Evolutionary conservation across 2,329 filamentous ascomycete species (phyloP).

Genomic region (Chrysoporthe austroafricana): DNA sequence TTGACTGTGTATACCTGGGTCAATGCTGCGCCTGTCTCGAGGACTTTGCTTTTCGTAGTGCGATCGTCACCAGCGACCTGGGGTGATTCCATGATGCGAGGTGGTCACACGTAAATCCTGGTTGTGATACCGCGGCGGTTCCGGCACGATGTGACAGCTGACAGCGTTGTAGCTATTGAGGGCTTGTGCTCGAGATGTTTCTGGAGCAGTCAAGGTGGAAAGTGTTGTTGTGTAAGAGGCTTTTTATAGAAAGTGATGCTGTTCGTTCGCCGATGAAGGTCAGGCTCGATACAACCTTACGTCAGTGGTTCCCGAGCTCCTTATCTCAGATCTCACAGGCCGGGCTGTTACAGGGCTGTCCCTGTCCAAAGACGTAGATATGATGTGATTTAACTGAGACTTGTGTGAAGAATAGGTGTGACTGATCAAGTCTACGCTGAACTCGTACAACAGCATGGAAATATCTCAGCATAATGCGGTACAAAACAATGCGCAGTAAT

Average conservation of each 20-base stretch:
- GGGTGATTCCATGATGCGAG: conserved; percentile 5
- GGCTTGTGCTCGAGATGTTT: background rate
- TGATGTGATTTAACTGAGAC: too few relatives aligned
- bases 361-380: background rate
- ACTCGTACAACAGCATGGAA: too few relatives aligned
- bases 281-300: background rate
- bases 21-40: conserved; percentile 64
- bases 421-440: too few relatives aligned
- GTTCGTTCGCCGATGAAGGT: background rate
- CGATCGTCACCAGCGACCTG: conserved; percentile 50
- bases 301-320: background rate
- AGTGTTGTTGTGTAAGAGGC: background rate
- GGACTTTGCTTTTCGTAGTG: conserved; percentile 57
- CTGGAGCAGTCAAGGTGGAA: background rate
- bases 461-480: too few relatives aligned
- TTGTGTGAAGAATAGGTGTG: too few relatives aligned
- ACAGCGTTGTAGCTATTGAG: background rate
- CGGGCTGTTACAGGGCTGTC: background rate
- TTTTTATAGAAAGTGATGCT: background rate
- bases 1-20: conserved; percentile 52
- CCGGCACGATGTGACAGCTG: conserved; percentile 28
- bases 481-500: too few relatives aligned
- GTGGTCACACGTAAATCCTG: background rate
- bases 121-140: background rate
- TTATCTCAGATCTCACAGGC: background rate